Conservation (phyloP, 257 asterid genomes). For the Cordia subcordata region DNA sequence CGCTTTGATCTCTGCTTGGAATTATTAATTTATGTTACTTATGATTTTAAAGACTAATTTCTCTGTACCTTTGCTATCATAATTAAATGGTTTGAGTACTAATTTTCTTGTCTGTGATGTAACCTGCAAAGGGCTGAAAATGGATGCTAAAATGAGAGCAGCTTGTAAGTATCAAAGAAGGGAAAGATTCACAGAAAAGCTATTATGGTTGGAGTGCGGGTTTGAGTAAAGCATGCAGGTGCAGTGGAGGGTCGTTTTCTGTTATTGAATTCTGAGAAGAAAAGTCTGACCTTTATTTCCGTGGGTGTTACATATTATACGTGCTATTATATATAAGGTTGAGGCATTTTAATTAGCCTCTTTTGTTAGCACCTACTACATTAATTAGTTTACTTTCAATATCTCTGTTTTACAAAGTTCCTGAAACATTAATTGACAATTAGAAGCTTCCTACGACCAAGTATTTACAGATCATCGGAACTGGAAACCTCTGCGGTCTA, state of each 20-base stretch:
- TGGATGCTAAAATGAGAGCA: not conserved
- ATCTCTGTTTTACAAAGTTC: no score
- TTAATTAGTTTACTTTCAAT: no score
- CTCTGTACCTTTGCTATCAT: no score
- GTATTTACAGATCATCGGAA: no score
- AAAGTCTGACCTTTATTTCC: conserved; percentile 29
- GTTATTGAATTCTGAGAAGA: conserved; percentile 36
- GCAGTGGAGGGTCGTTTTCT: conserved; percentile 76
- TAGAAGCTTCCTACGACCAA: no score
- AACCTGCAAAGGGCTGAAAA: not conserved
- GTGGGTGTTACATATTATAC: conserved; percentile 37
- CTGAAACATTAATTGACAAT: no score
- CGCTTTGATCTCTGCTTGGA: conserved; percentile 10
- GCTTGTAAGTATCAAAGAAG: no score
- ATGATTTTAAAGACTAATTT: not conserved
- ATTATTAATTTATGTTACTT: not conserved
- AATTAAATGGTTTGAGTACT: not conserved
- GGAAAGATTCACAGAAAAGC: no score
- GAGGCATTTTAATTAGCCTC: no score
- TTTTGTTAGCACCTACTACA: no score
- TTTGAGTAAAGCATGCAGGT: conserved; percentile 23
- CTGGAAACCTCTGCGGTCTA: no score
- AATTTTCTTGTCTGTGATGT: not conserved
- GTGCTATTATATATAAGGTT: conserved; percentile 1
- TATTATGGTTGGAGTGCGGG: conserved; percentile 36